Percentiles rank a stretch among this genome's conserved stretches.
These are phyloP conservation scores for Gryganskiella cystojenkinii DNA, from an alignment of 192 early-diverging fungal species.

Conservation along the genomic window DNA sequence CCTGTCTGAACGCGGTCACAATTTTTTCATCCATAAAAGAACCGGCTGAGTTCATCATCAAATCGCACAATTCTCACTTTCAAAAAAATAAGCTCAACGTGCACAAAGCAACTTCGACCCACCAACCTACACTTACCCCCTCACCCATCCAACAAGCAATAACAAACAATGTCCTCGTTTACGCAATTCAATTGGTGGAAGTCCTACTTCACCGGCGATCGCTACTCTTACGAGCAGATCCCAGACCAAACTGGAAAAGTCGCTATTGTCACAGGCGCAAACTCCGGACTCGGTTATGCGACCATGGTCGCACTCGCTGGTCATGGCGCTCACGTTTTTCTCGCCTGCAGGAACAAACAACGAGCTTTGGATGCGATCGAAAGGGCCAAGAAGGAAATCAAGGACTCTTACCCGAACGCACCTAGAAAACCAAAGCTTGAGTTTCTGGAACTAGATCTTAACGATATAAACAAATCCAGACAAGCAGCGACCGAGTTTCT, in stretches of 20 bases:
- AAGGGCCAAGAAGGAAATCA: slow-evolving; percentile 19
- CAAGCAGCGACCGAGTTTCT: slow-evolving; percentile 51
- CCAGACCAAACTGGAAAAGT: slow-evolving; percentile 49
- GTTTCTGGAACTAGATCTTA: slow-evolving; percentile 34
- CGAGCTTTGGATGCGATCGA: slow-evolving; percentile 7
- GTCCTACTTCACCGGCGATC: background rate
- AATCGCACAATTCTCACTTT: background rate
- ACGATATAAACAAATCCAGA: slow-evolving; percentile 3
- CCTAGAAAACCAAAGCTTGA: slow-evolving; percentile 18
- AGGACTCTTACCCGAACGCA: slow-evolving; percentile 1
- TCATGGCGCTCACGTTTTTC: slow-evolving; percentile 20
- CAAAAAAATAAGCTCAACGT: background rate
- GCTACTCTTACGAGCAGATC: slow-evolving; percentile 25
- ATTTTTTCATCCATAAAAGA: background rate
- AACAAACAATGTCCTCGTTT: background rate
- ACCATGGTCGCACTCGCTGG: slow-evolving; percentile 23
- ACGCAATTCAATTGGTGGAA: slow-evolving; percentile 3
- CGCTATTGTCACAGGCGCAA: slow-evolving; percentile 58
- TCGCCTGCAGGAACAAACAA: slow-evolving; percentile 9
- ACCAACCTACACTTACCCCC: background rate
- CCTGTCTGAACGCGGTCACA: background rate
- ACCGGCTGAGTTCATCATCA: too few relatives aligned
- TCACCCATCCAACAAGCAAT: background rate
- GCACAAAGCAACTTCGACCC: background rate
- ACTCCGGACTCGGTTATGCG: slow-evolving; percentile 45